Percentiles rank a stretch among this genome's conserved stretches.
Evolutionary conservation across 768 basidiomycete species (phyloP).

Genomic region (Podaxis sp.): DNA sequence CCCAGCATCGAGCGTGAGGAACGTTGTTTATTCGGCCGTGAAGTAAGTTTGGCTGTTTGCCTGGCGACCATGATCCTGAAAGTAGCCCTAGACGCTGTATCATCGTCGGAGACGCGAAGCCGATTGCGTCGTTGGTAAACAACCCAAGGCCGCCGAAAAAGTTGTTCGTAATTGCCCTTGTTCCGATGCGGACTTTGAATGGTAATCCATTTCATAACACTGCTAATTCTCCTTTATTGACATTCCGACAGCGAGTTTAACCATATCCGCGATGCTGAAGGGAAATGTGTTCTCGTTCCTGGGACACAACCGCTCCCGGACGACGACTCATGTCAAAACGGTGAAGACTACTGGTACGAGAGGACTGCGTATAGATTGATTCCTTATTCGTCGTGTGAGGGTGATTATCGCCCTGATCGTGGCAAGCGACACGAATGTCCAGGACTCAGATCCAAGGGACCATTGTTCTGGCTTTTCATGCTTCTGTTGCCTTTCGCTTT

Average conservation of each 20-base stretch:
- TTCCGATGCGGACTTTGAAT: constrained; percentile 80
- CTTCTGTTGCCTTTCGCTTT: constrained; percentile 73
- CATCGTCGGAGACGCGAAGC: constrained; percentile 78
- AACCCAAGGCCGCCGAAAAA: constrained; percentile 44
- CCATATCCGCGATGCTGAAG: constrained; percentile 60
- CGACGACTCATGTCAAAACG: constrained; percentile 59
- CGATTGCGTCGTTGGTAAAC: constrained; percentile 82
- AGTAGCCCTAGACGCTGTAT: constrained; percentile 66
- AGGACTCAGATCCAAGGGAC: constrained; percentile 66
- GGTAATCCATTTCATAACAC: constrained; percentile 44
- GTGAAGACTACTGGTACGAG: constrained; percentile 87
- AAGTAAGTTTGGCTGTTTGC: constrained; percentile 40
- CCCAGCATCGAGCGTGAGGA: constrained; percentile 88
- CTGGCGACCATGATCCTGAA: constrained; percentile 4
- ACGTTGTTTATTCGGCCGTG: constrained; percentile 86
- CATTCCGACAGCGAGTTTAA: constrained; percentile 82
- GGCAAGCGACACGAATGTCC: constrained; percentile 78
- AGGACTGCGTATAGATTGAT: constrained; percentile 90
- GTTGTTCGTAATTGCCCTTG: constrained; percentile 75
- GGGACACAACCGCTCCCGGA: constrained; percentile 59
- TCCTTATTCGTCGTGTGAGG: constrained; percentile 83
- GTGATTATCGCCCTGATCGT: constrained; percentile 72
- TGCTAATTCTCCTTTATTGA: not conserved
- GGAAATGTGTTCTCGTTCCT: constrained; percentile 72
- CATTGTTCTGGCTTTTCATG: constrained; percentile 82